Percentiles rank a stretch among this genome's conserved stretches.
phyloP scores from a whole-genome alignment of 1,139 yeast genomes.

The Suhomyces ambrosiae region DNA sequence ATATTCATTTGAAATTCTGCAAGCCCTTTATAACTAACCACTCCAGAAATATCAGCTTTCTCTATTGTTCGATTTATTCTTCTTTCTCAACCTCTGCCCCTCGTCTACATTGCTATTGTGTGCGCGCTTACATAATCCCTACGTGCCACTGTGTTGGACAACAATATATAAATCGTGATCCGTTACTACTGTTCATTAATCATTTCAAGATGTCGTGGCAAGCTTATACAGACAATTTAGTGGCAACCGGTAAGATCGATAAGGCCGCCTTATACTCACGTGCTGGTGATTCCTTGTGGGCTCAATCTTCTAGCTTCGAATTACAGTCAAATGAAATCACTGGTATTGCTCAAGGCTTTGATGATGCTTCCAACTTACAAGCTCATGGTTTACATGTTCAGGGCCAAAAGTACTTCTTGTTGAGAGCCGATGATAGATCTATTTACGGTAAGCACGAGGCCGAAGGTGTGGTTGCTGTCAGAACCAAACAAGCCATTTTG shows the following conservation, averaged over 20 bases:
- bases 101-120: slow-evolving; percentile 10
- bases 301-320: slow-evolving; percentile 71
- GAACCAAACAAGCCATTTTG: slow-evolving; percentile 90
- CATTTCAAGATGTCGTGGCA: slow-evolving; percentile 40
- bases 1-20: too few species aligned
- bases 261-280: slow-evolving; percentile 90
- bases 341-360: slow-evolving; percentile 77
- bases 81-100: too few species aligned
- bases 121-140: slow-evolving; percentile 11
- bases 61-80: too few species aligned
- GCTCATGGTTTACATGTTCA: slow-evolving; percentile 83
- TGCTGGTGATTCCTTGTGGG: slow-evolving; percentile 96
- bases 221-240: slow-evolving; percentile 94
- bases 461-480: slow-evolving; percentile 86
- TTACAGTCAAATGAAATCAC: slow-evolving; percentile 71
- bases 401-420: slow-evolving; percentile 83
- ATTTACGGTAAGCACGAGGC: slow-evolving; percentile 90
- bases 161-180: slow-evolving; percentile 8
- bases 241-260: slow-evolving; percentile 84
- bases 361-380: slow-evolving; percentile 76
- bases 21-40: background rate
- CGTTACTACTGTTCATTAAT: slow-evolving; percentile 1
- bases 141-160: slow-evolving; percentile 3
- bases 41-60: too few species aligned
- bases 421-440: slow-evolving; percentile 89